Evolutionary conservation across 2,329 filamentous ascomycete genomes (phyloP).

Genomic region (Diaporthe sp.): DNA sequence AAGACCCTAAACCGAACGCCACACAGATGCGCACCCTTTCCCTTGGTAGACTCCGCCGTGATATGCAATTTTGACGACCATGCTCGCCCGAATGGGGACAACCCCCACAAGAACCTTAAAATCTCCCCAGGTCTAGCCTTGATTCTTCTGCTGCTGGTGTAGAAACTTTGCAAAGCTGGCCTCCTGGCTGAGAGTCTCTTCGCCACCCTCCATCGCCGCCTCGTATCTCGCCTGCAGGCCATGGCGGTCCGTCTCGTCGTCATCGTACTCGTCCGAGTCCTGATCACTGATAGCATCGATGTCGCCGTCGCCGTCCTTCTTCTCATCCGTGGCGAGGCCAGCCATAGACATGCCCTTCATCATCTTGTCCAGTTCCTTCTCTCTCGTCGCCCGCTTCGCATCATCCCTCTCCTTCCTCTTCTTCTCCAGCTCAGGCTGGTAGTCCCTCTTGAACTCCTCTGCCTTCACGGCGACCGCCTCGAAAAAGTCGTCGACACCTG

Average conservation of each 20-base stretch:
- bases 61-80: conserved; percentile 45
- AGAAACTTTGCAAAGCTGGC: conserved; percentile 75
- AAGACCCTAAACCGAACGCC: conserved; percentile 45
- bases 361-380: conserved; percentile 89
- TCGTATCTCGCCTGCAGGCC: conserved; percentile 83
- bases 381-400: conserved; percentile 77
- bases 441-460: conserved; percentile 89
- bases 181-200: conserved; percentile 64
- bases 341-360: conserved; percentile 88
- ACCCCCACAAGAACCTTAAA: not conserved
- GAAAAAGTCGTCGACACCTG: conserved; percentile 95
- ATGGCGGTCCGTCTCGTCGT: conserved; percentile 72
- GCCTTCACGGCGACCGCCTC: conserved; percentile 88
- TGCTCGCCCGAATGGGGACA: not conserved
- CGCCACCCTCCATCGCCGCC: conserved; percentile 76
- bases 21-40: conserved; percentile 41
- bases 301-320: conserved; percentile 49
- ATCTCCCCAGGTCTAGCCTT: conserved; percentile 12
- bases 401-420: conserved; percentile 82
- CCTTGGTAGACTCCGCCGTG: conserved; percentile 15
- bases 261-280: conserved; percentile 68
- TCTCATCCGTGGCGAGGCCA: conserved; percentile 43
- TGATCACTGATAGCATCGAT: conserved; percentile 63
- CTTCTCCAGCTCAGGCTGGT: conserved; percentile 90
- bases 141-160: conserved; percentile 55